Evolutionary conservation across 2,329 filamentous ascomycete genomes (phyloP).

Genomic region (Beauveria sp.): DNA sequence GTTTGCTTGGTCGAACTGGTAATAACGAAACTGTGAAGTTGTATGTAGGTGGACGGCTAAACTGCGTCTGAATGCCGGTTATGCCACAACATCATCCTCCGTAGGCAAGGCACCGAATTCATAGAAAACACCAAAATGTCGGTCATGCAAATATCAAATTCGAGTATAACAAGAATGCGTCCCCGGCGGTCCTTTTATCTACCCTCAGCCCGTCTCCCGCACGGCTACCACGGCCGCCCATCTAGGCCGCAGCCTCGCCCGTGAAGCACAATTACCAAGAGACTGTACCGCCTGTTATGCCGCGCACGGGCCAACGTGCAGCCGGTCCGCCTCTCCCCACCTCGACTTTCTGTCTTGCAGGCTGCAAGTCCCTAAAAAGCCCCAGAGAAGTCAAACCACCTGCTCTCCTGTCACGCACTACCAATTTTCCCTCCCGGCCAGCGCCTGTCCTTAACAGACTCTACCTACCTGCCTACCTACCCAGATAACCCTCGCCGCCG

Average conservation of each 20-base stretch:
- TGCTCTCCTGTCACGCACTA: constrained; percentile 26
- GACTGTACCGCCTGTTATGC: not conserved
- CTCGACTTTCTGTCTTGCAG: not conserved
- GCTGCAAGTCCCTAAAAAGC: not conserved
- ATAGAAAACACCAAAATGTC: not conserved
- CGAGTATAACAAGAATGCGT: not conserved
- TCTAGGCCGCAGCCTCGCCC: constrained; percentile 1
- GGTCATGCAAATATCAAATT: not conserved
- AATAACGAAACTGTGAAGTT: too few species aligned
- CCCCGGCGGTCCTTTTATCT: not conserved
- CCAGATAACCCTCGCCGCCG: constrained; percentile 6
- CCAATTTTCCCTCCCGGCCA: constrained; percentile 32
- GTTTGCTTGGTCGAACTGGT: not conserved
- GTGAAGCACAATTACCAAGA: not conserved
- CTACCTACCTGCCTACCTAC: constrained; percentile 17
- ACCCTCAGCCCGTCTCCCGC: not conserved
- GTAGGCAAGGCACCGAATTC: not conserved
- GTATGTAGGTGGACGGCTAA: constrained; percentile 6
- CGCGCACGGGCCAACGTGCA: constrained; percentile 21
- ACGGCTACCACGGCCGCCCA: not conserved
- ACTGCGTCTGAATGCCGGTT: constrained; percentile 17
- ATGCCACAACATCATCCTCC: constrained; percentile 18
- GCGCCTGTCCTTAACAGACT: constrained; percentile 28
- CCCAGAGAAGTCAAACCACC: constrained; percentile 19
- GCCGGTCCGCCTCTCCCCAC: constrained; percentile 12